A percentile compares a stretch with the other conserved stretches of the same genome.
phyloP scores from a whole-genome alignment of 2,329 filamentous ascomycete genomes.

The Cladosporium colombiae region DNA sequence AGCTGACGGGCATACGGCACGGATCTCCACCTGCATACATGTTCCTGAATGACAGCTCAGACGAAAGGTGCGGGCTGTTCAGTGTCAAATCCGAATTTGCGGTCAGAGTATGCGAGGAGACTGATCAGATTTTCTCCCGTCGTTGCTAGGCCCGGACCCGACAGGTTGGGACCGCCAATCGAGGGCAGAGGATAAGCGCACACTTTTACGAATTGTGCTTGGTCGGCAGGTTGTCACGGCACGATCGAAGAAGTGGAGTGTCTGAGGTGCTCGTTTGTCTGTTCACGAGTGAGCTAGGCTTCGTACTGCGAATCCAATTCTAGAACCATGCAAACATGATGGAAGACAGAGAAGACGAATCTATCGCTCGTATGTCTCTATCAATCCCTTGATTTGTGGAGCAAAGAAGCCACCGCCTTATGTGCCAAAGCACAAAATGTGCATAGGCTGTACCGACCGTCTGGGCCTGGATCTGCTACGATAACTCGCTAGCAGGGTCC shows the following conservation, averaged over 20 bases:
- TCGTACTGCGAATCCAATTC: background rate
- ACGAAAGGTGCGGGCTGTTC: background rate
- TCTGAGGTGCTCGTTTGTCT: too few species aligned
- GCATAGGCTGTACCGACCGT: background rate
- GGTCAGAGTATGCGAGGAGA: background rate
- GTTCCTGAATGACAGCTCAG: background rate
- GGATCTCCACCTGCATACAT: background rate
- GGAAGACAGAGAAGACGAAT: background rate
- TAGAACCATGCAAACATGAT: background rate
- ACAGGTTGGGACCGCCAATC: background rate
- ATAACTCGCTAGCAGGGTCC: background rate
- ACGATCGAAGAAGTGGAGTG: background rate
- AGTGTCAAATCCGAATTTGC: background rate
- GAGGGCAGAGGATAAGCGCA: background rate
- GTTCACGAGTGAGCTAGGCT: background rate
- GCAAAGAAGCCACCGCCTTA: background rate
- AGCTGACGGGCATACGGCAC: background rate
- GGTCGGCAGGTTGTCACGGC: background rate
- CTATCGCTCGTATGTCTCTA: too few species aligned
- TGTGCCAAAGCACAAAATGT: background rate
- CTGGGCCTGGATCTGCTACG: background rate
- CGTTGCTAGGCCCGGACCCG: background rate
- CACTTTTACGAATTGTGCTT: too few species aligned
- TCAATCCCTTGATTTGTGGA: background rate
- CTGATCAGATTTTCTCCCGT: background rate